phyloP scores from a whole-genome alignment of 2,329 filamentous ascomycete species.

The Raffaelea deltoideospora region DNA sequence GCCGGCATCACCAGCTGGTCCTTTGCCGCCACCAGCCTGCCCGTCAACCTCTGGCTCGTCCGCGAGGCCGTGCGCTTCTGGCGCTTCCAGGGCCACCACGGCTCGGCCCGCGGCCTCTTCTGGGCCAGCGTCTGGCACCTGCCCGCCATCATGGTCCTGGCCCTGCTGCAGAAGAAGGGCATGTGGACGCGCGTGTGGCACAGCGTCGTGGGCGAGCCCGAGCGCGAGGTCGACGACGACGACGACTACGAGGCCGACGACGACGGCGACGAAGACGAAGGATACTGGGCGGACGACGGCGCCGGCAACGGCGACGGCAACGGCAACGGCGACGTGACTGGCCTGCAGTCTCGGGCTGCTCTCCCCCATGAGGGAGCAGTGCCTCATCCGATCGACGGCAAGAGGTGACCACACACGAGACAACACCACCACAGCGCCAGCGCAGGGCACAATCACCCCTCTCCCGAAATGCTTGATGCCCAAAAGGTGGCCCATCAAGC shows the following conservation, averaged over 20 bases:
- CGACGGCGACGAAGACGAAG: slow-evolving; percentile 29
- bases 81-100: slow-evolving; percentile 59
- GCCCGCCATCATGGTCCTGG: slow-evolving; percentile 76
- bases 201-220: slow-evolving; percentile 43
- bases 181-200: slow-evolving; percentile 75
- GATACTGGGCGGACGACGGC: slow-evolving; percentile 1
- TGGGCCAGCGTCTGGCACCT: slow-evolving; percentile 98
- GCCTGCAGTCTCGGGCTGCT: no score
- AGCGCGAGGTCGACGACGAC: slow-evolving; percentile 36
- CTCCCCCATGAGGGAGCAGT: no score
- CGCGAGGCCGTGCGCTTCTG: slow-evolving; percentile 72
- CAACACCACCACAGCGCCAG: no score
- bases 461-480: no score
- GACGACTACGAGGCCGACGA: slow-evolving; percentile 44
- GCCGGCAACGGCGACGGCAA: background rate
- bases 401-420: no score
- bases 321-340: background rate
- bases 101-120: slow-evolving; percentile 72
- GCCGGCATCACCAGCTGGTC: slow-evolving; percentile 71
- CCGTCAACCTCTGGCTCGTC: slow-evolving; percentile 76
- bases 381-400: no score
- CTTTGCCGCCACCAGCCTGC: slow-evolving; percentile 66
- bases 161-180: slow-evolving; percentile 85
- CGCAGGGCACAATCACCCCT: no score
- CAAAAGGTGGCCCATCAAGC: no score